Evolutionary conservation across 169 alveolate genomes (phyloP).

Genomic region (Amoebophrya sp.): DNA sequence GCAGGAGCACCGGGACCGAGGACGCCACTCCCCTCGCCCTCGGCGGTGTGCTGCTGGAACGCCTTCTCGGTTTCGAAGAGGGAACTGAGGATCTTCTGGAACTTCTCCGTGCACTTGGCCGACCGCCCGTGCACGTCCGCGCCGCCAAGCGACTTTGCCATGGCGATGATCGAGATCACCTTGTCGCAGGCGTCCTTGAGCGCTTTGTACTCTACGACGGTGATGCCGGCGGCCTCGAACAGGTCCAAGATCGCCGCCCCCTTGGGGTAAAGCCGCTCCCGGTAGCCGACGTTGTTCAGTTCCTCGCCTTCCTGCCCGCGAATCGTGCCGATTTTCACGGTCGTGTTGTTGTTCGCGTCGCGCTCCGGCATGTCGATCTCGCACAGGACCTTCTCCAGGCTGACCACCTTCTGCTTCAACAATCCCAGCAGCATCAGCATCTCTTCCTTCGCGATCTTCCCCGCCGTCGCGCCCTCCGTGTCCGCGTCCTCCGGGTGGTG

Average conservation of each 20-base stretch:
- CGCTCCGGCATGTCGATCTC: not conserved
- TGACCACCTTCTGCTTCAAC: not conserved
- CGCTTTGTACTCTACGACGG: not conserved
- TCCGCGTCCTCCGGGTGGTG: not conserved
- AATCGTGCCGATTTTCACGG: not conserved
- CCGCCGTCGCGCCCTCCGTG: not conserved
- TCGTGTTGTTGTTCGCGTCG: not conserved
- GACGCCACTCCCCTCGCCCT: too few relatives aligned
- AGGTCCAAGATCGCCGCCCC: conserved; percentile 29
- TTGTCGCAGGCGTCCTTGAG: not conserved
- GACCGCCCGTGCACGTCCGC: not conserved
- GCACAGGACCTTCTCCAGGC: not conserved
- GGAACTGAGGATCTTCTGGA: not conserved
- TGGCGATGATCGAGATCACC: not conserved
- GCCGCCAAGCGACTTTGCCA: not conserved
- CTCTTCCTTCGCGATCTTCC: not conserved
- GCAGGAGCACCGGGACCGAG: too few relatives aligned
- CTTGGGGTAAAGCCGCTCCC: not conserved
- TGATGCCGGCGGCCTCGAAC: conserved; percentile 31
- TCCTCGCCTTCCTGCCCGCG: not conserved
- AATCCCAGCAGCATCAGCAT: not conserved
- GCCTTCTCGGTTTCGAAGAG: not conserved
- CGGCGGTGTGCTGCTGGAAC: too few relatives aligned
- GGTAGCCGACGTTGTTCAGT: not conserved
- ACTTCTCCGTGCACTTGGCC: not conserved